Conservation (phyloP, 176 grass and related monocot species). For the Carex scoparia region DNA sequence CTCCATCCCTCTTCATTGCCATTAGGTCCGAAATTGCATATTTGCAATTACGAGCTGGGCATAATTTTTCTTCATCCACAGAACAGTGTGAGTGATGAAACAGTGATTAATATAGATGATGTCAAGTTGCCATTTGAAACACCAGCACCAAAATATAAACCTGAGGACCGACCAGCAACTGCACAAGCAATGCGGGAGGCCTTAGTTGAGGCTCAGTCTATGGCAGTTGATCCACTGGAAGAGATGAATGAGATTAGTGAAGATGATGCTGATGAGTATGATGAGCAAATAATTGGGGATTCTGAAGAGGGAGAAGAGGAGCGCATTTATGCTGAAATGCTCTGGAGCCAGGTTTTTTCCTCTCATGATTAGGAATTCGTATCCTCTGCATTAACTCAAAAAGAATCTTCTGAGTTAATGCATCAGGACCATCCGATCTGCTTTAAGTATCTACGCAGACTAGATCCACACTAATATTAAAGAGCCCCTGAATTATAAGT, state of each 20-base stretch:
- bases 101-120: slow-evolving; percentile 30
- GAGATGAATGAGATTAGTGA: slow-evolving; percentile 45
- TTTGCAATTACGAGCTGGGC: slow-evolving; percentile 90
- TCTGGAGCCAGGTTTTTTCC: slow-evolving; percentile 67
- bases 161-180: slow-evolving; percentile 54
- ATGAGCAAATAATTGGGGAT: slow-evolving; percentile 42
- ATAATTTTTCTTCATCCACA: slow-evolving; percentile 51
- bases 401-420: too few relatives aligned
- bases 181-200: slow-evolving; percentile 69
- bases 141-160: slow-evolving; percentile 61
- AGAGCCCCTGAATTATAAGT: too few relatives aligned
- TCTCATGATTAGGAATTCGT: slow-evolving; percentile 19
- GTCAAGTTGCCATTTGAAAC: slow-evolving; percentile 57
- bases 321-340: slow-evolving; percentile 63
- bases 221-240: slow-evolving; percentile 4
- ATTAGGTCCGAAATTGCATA: slow-evolving; percentile 44
- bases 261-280: slow-evolving; percentile 54
- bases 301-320: slow-evolving; percentile 61
- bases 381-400: too few relatives aligned
- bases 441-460: too few relatives aligned
- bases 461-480: too few relatives aligned
- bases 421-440: too few relatives aligned
- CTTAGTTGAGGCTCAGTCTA: slow-evolving; percentile 32
- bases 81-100: slow-evolving; percentile 25
- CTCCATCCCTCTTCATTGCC: slow-evolving; percentile 35